Evolutionary conservation across 2,329 filamentous ascomycete species (phyloP).

Genomic region (Neopestalotiopsis rosae): DNA sequence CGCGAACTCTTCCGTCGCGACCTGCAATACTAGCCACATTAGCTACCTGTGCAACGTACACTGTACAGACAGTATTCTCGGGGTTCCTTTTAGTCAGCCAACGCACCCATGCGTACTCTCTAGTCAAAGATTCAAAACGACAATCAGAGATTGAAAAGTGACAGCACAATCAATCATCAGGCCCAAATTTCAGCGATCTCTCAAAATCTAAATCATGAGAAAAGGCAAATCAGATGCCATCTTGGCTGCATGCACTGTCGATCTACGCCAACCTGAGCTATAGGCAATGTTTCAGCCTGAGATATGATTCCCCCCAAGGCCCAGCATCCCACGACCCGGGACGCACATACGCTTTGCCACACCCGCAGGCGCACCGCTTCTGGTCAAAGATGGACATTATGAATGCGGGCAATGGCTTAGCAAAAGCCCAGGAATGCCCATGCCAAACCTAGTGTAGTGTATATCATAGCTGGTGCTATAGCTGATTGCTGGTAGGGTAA

Average conservation of each 20-base stretch:
- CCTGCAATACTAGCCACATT: too few species aligned
- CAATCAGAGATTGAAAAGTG: not conserved
- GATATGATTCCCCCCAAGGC: not conserved
- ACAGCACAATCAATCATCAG: not conserved
- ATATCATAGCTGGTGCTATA: not conserved
- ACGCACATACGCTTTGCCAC: not conserved
- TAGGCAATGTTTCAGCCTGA: slow-evolving; percentile 15
- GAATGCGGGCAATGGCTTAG: not conserved
- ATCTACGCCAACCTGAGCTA: not conserved
- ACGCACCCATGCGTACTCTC: too few species aligned
- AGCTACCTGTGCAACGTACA: too few species aligned
- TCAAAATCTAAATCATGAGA: not conserved
- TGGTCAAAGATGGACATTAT: slow-evolving; percentile 14
- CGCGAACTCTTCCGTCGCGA: not conserved
- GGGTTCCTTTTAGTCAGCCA: too few species aligned
- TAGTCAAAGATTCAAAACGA: not conserved
- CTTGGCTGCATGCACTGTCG: not conserved
- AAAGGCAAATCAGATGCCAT: not conserved
- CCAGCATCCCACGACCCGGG: not conserved
- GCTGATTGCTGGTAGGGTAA: too few species aligned
- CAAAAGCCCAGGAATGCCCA: not conserved
- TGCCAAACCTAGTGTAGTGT: slow-evolving; percentile 4
- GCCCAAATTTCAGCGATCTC: not conserved
- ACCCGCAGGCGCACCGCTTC: not conserved
- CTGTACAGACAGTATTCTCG: too few species aligned